Conservation (phyloP, 768 basidiomycete genomes). For the Tylopilus sp. region DNA sequence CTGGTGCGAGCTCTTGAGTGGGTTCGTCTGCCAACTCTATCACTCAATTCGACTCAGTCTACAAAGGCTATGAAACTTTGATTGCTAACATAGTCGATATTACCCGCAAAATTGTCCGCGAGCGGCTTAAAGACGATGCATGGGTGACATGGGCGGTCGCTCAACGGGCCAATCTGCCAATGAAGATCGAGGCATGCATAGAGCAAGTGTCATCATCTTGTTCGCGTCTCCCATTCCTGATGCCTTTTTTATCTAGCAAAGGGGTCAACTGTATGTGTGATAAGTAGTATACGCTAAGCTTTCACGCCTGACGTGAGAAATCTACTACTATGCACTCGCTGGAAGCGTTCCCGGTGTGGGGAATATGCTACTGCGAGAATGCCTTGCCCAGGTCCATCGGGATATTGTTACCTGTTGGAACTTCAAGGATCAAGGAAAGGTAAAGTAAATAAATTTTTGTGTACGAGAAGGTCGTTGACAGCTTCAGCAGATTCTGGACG, state of each 20-base stretch:
- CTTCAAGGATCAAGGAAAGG: conserved; percentile 1
- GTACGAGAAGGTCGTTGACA: neutral
- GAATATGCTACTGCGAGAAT: neutral
- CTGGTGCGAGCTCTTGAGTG: neutral
- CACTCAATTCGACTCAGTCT: neutral
- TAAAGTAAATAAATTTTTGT: neutral
- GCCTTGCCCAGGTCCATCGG: conserved; percentile 3
- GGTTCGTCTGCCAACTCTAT: neutral
- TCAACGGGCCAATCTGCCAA: conserved; percentile 1
- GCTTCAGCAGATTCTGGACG: neutral
- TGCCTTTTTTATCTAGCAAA: neutral
- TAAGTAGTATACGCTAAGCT: neutral
- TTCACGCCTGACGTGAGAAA: neutral
- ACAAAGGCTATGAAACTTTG: neutral
- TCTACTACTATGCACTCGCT: neutral
- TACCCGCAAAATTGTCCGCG: neutral
- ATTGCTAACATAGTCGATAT: neutral
- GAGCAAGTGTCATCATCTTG: neutral
- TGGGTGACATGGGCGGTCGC: conserved; percentile 9
- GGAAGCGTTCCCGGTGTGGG: neutral
- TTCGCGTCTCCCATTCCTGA: neutral
- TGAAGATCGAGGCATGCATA: conserved; percentile 5
- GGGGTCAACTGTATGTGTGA: neutral
- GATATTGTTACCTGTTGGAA: conserved; percentile 9
- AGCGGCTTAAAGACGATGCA: conserved; percentile 5